Evolutionary conservation across 2,329 filamentous ascomycete species (phyloP), one percentile per base, ranked within the genome.

Genomic region (Exophiala mesophila): DNA sequence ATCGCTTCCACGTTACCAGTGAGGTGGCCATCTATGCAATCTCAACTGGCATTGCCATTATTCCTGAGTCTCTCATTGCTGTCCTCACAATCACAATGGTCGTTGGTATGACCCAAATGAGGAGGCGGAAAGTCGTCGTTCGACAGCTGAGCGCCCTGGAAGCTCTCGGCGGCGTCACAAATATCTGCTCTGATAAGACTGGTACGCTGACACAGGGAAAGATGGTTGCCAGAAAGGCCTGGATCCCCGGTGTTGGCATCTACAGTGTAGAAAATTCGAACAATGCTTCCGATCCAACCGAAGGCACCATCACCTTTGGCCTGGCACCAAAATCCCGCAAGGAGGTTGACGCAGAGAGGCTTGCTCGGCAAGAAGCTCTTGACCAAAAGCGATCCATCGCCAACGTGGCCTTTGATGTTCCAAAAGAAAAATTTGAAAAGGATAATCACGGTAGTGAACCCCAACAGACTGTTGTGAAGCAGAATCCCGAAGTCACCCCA

Each of bases 71-170:
- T 2, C 67, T 84, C 39, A 78, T 80, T 50, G 77, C 74, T 12
- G 76, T 80, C 18, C 64, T 80, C 30, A 80, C 77, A 2, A 80
- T 80, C 52, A 80, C 77, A 6, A 76, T 80, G 57, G 72, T 73
- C 5, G 73, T 73, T 18, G 74, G 73, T 1, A 74, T 72, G 45
- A 76, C 72, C 34, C 65, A 68, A 16, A 76, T 76, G 73, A 65
- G 72, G 2, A 68, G 69, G 49, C 63, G 72, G 3, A 65, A 71
- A 50, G 73, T 77, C 10, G 71, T 77, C 23, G 71, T 76, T 18
- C 69, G 74, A 21, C 72, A 76, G 49, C 58, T 77, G 15, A 67
- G 69, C 37, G 71, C 71, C 2, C 62, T 80, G 1, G 75, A 78
- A 57, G 74, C 75, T 13, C 65, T 78, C 7, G 75, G 74, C 7